A percentile compares a stretch with the other conserved stretches of the same genome.
Conservation (phyloP, 306 rosid species). For the Glycine latifolia region DNA sequence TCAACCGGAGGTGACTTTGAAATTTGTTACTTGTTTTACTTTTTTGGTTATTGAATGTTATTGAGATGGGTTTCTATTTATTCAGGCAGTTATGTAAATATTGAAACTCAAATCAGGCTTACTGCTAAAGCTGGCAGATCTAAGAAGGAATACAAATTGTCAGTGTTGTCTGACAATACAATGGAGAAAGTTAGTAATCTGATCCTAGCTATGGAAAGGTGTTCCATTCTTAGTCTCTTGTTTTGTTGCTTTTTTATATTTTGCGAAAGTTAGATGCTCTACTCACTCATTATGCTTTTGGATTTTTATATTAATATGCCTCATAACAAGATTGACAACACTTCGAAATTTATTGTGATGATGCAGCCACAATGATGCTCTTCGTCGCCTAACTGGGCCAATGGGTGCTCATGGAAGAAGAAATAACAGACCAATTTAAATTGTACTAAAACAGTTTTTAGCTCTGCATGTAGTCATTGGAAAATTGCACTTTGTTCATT, state of each 20-base stretch:
- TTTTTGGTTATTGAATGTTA: conserved; percentile 35
- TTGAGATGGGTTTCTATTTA: conserved; percentile 46
- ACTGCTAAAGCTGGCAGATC: conserved; percentile 90
- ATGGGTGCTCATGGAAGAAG: too few relatives aligned
- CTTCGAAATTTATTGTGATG: too few relatives aligned
- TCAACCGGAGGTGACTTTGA: conserved; percentile 79
- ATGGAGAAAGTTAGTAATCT: conserved; percentile 77
- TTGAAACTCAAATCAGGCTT: conserved; percentile 90
- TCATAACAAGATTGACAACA: too few relatives aligned
- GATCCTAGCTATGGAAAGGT: conserved; percentile 97
- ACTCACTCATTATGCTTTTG: conserved; percentile 18
- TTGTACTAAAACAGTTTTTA: too few relatives aligned
- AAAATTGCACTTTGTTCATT: too few relatives aligned
- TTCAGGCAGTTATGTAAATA: conserved; percentile 82
- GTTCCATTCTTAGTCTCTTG: conserved; percentile 19
- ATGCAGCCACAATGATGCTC: too few relatives aligned
- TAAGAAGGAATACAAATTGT: conserved; percentile 87
- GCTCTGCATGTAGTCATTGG: too few relatives aligned
- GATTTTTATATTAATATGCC: not conserved
- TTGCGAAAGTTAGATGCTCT: not conserved
- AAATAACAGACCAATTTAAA: too few relatives aligned
- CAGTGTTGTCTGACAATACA: conserved; percentile 80
- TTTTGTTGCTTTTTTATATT: conserved; percentile 24
- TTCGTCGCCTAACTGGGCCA: too few relatives aligned
- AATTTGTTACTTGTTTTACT: conserved; percentile 36